Conservation (phyloP, 2,329 filamentous ascomycete genomes). For the Colletotrichum sp. region DNA sequence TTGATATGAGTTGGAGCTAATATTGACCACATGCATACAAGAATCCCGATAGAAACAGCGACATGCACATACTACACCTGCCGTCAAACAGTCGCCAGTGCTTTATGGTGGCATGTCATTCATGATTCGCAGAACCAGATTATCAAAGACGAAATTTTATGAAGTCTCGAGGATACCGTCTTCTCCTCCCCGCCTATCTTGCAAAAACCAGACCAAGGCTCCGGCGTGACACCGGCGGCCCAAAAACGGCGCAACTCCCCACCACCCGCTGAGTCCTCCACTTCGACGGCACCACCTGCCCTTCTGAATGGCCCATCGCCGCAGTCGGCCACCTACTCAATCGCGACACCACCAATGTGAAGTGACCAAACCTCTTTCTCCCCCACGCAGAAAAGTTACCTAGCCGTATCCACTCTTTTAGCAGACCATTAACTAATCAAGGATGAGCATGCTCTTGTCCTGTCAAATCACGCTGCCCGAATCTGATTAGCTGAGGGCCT, state of each 20-base stretch:
- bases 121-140: not conserved
- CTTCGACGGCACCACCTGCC: not conserved
- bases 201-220: not conserved
- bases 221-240: not conserved
- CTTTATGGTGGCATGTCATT: not conserved
- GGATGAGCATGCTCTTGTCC: not conserved
- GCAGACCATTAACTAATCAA: constrained; percentile 2
- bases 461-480: constrained; percentile 1
- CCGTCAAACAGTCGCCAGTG: not conserved
- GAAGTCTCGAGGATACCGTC: not conserved
- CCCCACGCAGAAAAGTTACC: not conserved
- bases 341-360: not conserved
- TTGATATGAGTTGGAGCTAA: not conserved
- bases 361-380: not conserved
- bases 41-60: not conserved
- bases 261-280: not conserved
- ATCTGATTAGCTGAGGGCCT: not conserved
- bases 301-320: not conserved
- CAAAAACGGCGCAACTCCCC: constrained; percentile 7
- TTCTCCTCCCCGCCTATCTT: no score
- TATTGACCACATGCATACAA: not conserved
- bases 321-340: not conserved
- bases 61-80: not conserved
- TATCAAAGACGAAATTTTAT: no score
- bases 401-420: not conserved